A percentile compares a stretch with the other conserved stretches of the same genome.
Evolutionary conservation across 164 flowering plant genomes (phyloP).

Genomic region (Berberis thunbergii): DNA sequence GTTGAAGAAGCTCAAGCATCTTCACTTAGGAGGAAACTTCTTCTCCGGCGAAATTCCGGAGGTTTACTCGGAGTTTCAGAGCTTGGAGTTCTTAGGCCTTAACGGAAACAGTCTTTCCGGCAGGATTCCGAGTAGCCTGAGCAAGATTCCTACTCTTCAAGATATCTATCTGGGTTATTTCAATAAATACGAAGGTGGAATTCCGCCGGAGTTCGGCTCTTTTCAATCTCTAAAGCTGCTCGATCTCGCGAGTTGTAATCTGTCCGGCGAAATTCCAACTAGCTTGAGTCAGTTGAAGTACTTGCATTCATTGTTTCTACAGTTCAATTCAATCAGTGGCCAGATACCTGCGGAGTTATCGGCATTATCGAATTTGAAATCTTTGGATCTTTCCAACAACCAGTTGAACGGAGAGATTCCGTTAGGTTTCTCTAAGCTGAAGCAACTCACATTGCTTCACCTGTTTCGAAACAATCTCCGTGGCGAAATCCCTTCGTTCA

Average conservation of each 20-base stretch:
- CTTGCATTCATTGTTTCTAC: constrained; percentile 58
- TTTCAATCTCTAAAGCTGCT: constrained; percentile 32
- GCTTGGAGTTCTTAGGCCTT: constrained; percentile 49
- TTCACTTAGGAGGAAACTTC: constrained; percentile 65
- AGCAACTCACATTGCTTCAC: constrained; percentile 44
- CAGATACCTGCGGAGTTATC: constrained; percentile 59
- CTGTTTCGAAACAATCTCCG: constrained; percentile 51
- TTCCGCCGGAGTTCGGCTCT: constrained; percentile 60
- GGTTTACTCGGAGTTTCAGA: constrained; percentile 36
- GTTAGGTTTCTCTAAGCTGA: constrained; percentile 37
- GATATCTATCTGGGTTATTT: constrained; percentile 40
- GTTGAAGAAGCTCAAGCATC: constrained; percentile 33
- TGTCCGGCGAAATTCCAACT: constrained; percentile 70
- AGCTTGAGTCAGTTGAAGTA: constrained; percentile 37
- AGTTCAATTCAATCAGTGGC: constrained; percentile 53
- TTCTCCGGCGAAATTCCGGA: constrained; percentile 66
- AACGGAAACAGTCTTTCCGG: constrained; percentile 55
- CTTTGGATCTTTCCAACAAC: constrained; percentile 68
- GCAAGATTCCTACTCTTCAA: constrained; percentile 27
- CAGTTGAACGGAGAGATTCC: constrained; percentile 66
- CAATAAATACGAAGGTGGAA: constrained; percentile 39
- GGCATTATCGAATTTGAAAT: constrained; percentile 33
- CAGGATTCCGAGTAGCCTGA: constrained; percentile 42
- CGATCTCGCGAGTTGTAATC: constrained; percentile 48
- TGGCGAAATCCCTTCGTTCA: constrained; percentile 56